Evolutionary conservation across 176 grass and related monocot genomes (phyloP).

Genomic region (Aegilops umbellulata): DNA sequence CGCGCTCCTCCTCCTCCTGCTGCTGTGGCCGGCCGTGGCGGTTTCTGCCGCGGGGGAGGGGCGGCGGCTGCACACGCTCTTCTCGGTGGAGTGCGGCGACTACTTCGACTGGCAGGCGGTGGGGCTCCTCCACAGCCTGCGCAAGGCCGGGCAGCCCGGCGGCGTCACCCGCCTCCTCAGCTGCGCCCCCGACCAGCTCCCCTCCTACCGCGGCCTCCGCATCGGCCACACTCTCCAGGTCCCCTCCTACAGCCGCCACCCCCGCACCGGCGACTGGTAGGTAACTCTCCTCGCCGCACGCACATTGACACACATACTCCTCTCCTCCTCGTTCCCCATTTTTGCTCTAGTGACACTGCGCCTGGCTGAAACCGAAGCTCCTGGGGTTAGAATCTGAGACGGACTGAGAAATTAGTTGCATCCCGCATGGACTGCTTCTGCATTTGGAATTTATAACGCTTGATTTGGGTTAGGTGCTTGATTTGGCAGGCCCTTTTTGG

Average conservation of each 20-base stretch:
- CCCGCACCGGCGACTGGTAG: constrained; percentile 92
- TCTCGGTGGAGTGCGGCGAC: constrained; percentile 94
- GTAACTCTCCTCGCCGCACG: constrained; percentile 45
- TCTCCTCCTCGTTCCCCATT: not conserved
- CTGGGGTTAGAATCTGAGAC: not conserved
- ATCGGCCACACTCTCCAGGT: constrained; percentile 84
- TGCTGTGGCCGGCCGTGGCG: not conserved
- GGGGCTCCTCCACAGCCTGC: constrained; percentile 86
- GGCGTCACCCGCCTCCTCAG: constrained; percentile 81
- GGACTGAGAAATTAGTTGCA: not conserved
- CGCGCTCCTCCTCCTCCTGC: not conserved
- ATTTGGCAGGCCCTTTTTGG: not conserved
- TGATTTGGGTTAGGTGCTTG: not conserved
- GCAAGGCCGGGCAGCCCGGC: constrained; percentile 77
- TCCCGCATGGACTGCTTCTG: not conserved
- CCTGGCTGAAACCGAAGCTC: not conserved
- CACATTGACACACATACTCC: not conserved
- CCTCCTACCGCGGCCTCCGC: constrained; percentile 62
- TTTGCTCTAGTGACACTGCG: not conserved
- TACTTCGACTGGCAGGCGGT: constrained; percentile 99
- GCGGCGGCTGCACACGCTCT: constrained; percentile 87
- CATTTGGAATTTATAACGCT: not conserved
- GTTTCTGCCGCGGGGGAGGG: constrained; percentile 23
- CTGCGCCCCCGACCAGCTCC: constrained; percentile 66
- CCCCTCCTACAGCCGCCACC: constrained; percentile 85